phyloP scores from a whole-genome alignment of 73 alveolate species.

The Paramecium octaurelia region DNA sequence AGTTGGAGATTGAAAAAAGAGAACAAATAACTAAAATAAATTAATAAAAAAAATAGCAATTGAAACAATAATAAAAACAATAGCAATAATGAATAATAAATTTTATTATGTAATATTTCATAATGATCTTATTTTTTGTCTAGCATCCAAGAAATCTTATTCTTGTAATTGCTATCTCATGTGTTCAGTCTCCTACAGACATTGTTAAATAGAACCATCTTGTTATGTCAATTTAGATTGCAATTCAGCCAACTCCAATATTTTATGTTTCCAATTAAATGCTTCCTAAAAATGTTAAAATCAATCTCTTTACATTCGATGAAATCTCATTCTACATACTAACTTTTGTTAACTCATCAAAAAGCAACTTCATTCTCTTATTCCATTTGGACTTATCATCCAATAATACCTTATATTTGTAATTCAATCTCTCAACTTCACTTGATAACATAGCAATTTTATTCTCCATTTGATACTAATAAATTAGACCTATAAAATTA shows the following conservation, averaged over 20 bases:
- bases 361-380: background rate
- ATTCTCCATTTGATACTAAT: background rate
- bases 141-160: slow-evolving; percentile 35
- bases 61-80: background rate
- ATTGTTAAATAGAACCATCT: background rate
- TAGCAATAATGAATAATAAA: background rate
- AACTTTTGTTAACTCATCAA: slow-evolving; percentile 3
- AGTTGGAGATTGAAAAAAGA: slow-evolving; percentile 27
- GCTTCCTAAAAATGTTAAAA: background rate
- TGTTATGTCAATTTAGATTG: background rate
- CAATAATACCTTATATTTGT: background rate
- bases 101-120: background rate
- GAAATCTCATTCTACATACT: background rate
- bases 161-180: background rate
- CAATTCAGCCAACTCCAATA: background rate
- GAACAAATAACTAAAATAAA: background rate
- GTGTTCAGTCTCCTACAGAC: background rate
- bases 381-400: slow-evolving; percentile 23
- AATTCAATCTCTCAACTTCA: slow-evolving; percentile 36
- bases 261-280: background rate
- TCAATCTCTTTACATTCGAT: background rate
- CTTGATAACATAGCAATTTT: slow-evolving; percentile 29
- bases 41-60: background rate
- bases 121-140: background rate
- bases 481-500: background rate